Conservation (phyloP, 305 asterid genomes). For the Solanum hybrid region DNA sequence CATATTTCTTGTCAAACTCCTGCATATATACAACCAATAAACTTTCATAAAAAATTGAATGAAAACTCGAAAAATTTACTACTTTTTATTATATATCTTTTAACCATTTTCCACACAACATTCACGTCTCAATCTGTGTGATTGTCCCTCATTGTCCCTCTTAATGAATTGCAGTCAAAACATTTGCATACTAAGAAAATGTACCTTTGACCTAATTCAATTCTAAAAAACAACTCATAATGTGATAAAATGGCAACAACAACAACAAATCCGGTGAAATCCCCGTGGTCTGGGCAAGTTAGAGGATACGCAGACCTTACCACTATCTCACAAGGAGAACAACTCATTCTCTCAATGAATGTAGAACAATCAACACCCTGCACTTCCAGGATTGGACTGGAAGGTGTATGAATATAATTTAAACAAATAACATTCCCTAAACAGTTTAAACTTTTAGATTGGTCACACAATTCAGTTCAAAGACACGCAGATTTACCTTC, state of each 20-base stretch:
- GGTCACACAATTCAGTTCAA: not conserved
- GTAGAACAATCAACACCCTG: not conserved
- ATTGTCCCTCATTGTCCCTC: too few species aligned
- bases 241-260: not conserved
- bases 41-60: not conserved
- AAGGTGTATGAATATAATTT: not conserved
- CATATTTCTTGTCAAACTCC: conserved; percentile 77
- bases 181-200: not conserved
- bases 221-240: not conserved
- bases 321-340: not conserved
- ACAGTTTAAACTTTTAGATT: not conserved
- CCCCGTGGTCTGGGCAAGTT: not conserved
- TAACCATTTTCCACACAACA: not conserved
- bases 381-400: not conserved
- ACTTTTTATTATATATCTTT: not conserved
- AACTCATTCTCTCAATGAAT: not conserved
- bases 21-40: conserved; percentile 17
- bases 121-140: not conserved
- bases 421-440: not conserved
- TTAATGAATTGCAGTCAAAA: not conserved
- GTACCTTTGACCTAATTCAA: not conserved
- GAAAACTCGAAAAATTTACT: not conserved
- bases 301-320: not conserved
- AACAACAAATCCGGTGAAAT: too few species aligned
- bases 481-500: conserved; percentile 28